Evolutionary conservation across 2,329 filamentous ascomycete genomes (phyloP), one percentile per base, ranked within the genome.

Genomic region (Alternaria incomplexa): DNA sequence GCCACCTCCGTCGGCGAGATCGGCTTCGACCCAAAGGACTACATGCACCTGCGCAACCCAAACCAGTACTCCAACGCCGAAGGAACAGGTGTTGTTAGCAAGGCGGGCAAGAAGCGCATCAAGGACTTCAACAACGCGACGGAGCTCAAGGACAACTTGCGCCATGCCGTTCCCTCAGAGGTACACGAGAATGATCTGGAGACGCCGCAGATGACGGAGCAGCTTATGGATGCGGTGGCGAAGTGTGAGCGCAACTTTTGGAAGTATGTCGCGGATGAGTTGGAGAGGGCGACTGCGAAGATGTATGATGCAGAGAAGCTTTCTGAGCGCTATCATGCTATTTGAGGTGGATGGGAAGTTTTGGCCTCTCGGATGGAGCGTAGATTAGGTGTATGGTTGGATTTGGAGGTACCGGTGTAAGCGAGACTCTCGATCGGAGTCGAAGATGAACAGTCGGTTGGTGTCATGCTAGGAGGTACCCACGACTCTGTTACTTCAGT

Each of bases 1-100:
- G 76, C 76, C 3, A 51, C 40, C 1, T 53, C 68, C 1, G 20
- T 59, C 4, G 17, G 20, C n/a, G 76, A 81, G 26, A 62, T 67
- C 5, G 75, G 71, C 2, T 79, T 80, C 59, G 63, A 77, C 58
- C 66, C 73, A 4, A 69, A 66, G 13, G 78, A 80, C 63, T 80
- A 77, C 56, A 71, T 76, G 66, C 69, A 80, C 36, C 60, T 80
- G 9, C 70, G 70, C 22, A 65, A 74, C 11, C 70, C 71, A 1
- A 58, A 63, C 4, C 44, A 64, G 48, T 63, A 64, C 56, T 48
- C 62, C 4, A 26, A 51, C 9, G n/a, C 46, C 12, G 53, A 55
- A 26, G 60, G 32, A 7, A 32, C 36, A 28, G 65, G 53, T 12
- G 32, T 30, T 4, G 15, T 54, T 43, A 69, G 62, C 57, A 63